Base-by-base conservation (phyloP, 805 yeast species). In the Priceomyces castillae region DNA sequence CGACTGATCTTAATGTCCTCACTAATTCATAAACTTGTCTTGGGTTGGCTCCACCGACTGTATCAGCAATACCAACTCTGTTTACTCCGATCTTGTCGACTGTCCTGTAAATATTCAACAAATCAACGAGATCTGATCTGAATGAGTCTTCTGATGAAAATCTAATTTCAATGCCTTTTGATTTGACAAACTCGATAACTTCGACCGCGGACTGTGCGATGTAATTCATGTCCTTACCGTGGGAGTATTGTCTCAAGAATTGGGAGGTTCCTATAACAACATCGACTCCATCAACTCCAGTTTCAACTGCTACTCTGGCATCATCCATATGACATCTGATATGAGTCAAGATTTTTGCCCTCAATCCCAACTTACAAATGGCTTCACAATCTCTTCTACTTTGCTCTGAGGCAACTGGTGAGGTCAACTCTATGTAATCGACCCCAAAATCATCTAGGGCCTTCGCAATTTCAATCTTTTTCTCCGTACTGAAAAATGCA, bases 301-400 rank as follows among this genome's bases (percentile, higher is more conserved):
- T 92, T 61, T 88, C 94, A 38, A 92, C 99, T 4, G 99, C 99
- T 47, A 94, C 87, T 58, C 84, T 79, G 44, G 98, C 99, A 61
- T 94, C 99, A 68, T 92, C 98, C 97, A 92, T 92, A 72, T 92
- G 97, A 71, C 99, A 92, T 70, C 98, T 82, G 55, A 94, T 94
- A 67, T 92, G 98, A 39, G 99, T 92, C 54, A 92, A 79, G 51
- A 94, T 89, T 75, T 94, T 92, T 51, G 97, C 92, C 73, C 86
- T 89, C 65, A 92, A 81, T 9, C 98, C 98, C 55, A 94, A 78
- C 76, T 94, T 92, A 78, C 98, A 94, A 56, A 92, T 92, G 46
- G 98, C 97, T 74, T 94, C 98, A 76, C 98, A 92, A 69, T 92
- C 99, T 48, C 64, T 69, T 64, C 94, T 81, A 46, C 90, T 81